Evolutionary conservation across 495 filamentous ascomycete genomes (phyloP).

Genomic region (Hypoxylon cercidicola): DNA sequence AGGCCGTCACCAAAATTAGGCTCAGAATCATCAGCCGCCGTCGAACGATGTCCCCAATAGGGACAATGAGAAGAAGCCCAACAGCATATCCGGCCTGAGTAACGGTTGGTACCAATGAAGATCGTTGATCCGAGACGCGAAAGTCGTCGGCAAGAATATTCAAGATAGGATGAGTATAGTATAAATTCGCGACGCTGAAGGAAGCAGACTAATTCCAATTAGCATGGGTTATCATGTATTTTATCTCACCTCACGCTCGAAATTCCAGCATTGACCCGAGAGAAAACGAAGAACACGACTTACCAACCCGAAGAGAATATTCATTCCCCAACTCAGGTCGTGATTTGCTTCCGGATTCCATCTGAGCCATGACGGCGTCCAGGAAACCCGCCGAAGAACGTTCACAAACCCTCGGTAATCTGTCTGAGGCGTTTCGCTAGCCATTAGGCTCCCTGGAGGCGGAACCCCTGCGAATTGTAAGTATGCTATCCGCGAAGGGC

Average conservation of each 20-base stretch:
- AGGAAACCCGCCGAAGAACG: conserved; percentile 38
- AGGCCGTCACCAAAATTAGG: conserved; percentile 73
- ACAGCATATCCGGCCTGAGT: conserved; percentile 84
- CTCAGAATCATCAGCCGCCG: conserved; percentile 75
- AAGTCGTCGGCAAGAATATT: conserved; percentile 72
- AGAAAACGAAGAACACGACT: conserved; percentile 14
- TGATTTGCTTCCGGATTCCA: conserved; percentile 67
- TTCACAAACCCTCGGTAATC: neutral
- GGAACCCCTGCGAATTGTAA: neutral
- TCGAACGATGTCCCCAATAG: conserved; percentile 77
- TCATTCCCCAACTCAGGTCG: conserved; percentile 67
- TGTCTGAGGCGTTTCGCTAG: conserved; percentile 9
- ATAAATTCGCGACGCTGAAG: conserved; percentile 75
- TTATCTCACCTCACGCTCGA: too few species aligned
- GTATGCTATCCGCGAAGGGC: neutral
- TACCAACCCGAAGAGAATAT: conserved; percentile 68
- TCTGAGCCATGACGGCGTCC: conserved; percentile 65
- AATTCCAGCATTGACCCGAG: neutral
- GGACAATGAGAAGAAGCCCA: conserved; percentile 80
- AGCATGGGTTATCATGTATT: conserved; percentile 52
- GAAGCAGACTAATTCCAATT: conserved; percentile 38
- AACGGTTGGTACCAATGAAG: conserved; percentile 74
- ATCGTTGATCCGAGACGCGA: conserved; percentile 63
- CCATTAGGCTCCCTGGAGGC: conserved; percentile 5
- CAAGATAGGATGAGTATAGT: conserved; percentile 76